Base-by-base conservation (phyloP, 177 flowering plant genomes). In the Vitis hybrid region DNA sequence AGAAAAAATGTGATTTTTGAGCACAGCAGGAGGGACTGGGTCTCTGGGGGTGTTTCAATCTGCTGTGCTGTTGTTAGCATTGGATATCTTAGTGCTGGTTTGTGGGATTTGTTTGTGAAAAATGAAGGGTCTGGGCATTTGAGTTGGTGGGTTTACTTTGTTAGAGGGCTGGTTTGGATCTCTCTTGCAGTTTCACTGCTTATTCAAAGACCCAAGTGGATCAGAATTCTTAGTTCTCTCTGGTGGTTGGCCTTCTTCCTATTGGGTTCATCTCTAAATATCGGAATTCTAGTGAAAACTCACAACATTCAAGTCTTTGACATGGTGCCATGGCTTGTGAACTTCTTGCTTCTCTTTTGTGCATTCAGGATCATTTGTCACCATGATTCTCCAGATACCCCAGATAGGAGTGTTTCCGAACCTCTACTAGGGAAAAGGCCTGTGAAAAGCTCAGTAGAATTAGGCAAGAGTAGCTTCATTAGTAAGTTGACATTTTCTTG, bases 401-500 rank as follows among this genome's bases (percentile, higher is more conserved):
- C 32, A 51, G 74, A 79, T 27, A 40, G 76, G 19, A 72, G 62
- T 52, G 64, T 86, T 2, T 72, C 74, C 1, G 90, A 93, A 60
- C 87, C 91, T 74, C 68, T 93, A 48, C 24, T 88, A 30, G 67
- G 1, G 4, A 73, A 70, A 46, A 73, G 74, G 60, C 55, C 35
- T 11, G 73, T 65, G 56, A 69, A 69, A 15, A 66, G 64, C 10
- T 54, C 3, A 67, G 65, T 68, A 11, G 59, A 66, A 48, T 18
- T 77, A 67, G 54, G 64, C 14, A 75, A 72, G 6, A 77, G 84
- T 4, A 64, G 80, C 66, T 80, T 85, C 13, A 3, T 89, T 18
- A 82, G 90, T 70, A 75, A 59, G 24, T 55, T 92, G 72, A 76
- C 82, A 52, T 94, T 94, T 79, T 90, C 92, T 48, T 94, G 98